These are phyloP conservation scores for Metarhizium sp. DNA, from an alignment of 2,329 filamentous ascomycete species.

Conservation along the genomic window DNA sequence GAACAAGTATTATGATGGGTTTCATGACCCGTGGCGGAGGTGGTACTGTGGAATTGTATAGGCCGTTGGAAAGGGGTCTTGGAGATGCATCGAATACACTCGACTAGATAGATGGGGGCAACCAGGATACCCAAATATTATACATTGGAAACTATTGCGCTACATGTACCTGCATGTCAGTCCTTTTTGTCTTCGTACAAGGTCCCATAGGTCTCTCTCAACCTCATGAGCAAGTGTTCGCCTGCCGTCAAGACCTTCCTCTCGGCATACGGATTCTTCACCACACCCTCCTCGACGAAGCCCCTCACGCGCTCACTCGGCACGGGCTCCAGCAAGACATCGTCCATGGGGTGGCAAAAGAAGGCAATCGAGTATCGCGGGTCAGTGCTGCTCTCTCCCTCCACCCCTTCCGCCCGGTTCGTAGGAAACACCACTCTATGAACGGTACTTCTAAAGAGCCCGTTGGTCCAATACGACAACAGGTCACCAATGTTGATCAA, in stretches of 20 bases:
- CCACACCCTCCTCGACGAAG: constrained; percentile 22
- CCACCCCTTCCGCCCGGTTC: constrained; percentile 12
- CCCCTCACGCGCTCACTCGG: constrained; percentile 48
- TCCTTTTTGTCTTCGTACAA: constrained; percentile 36
- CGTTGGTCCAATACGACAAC: constrained; percentile 82
- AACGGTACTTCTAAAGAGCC: constrained; percentile 76
- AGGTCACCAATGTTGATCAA: constrained; percentile 67
- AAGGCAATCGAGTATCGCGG: constrained; percentile 58
- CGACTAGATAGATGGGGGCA: not conserved
- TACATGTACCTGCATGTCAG: not conserved
- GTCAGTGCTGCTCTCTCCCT: constrained; percentile 37
- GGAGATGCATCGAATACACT: not conserved
- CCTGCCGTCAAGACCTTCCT: constrained; percentile 51
- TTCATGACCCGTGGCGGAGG: constrained; percentile 31
- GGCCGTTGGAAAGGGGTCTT: not conserved
- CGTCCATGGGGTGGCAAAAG: constrained; percentile 55
- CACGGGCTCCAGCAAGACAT: constrained; percentile 43
- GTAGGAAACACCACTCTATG: constrained; percentile 72
- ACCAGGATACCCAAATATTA: not conserved
- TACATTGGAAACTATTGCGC: not conserved
- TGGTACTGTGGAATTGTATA: constrained; percentile 35
- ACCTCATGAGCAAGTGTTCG: constrained; percentile 52
- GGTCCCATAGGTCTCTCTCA: constrained; percentile 48
- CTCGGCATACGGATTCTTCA: constrained; percentile 38
- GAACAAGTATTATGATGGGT: constrained; percentile 24